Conservation (phyloP, 768 basidiomycete species). For the Candolleomyces eurysporus region DNA sequence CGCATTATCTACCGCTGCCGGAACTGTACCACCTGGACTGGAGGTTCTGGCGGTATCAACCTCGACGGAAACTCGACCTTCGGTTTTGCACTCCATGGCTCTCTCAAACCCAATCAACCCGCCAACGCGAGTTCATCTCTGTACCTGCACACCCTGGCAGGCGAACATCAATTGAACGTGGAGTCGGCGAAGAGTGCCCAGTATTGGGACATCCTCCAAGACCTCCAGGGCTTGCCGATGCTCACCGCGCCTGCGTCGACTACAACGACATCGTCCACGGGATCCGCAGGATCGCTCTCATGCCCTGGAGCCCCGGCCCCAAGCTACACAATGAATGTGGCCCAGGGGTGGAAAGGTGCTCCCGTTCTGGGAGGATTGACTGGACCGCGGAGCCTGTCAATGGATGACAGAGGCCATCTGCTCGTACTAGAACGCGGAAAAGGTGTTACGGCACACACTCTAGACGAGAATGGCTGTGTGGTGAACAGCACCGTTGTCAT, state of each 20-base stretch:
- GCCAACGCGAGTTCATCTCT: not conserved
- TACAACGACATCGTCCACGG: not conserved
- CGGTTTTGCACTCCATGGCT: conserved; percentile 10
- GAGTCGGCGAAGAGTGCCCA: not conserved
- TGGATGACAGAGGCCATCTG: conserved; percentile 2
- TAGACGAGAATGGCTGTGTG: conserved; percentile 7
- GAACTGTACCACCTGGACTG: conserved; percentile 15
- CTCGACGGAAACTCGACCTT: conserved; percentile 8
- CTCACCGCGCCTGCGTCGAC: not conserved
- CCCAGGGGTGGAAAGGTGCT: conserved; percentile 2
- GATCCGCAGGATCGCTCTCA: not conserved
- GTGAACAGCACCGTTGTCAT: conserved; percentile 4
- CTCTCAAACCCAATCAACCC: conserved; percentile 10
- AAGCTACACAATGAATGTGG: not conserved
- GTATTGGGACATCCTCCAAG: conserved; percentile 1
- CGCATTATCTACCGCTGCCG: conserved; percentile 15
- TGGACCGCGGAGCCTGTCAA: conserved; percentile 2
- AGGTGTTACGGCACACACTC: conserved; percentile 8
- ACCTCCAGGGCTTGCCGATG: not conserved
- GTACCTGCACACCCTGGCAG: conserved; percentile 5
- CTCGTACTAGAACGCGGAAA: conserved; percentile 4
- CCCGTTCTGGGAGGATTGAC: conserved; percentile 4
- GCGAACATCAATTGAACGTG: not conserved
- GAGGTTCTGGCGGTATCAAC: conserved; percentile 7
- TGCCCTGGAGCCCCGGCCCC: conserved; percentile 5